Evolutionary conservation across 768 basidiomycete species (phyloP), one percentile per base, ranked within the genome.

Genomic region (Xerocomellus dryophilus): DNA sequence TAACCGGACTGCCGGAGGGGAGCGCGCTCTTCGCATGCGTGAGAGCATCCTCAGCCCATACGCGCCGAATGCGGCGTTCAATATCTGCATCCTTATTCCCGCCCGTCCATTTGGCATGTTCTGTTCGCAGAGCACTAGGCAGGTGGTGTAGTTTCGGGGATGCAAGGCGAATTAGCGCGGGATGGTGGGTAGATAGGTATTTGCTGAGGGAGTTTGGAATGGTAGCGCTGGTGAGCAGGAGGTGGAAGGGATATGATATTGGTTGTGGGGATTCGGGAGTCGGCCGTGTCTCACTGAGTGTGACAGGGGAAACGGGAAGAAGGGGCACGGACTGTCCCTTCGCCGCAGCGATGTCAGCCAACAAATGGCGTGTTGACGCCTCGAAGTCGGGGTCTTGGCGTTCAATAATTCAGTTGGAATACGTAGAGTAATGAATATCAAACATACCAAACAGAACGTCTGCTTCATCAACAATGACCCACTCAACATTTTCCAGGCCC

Each of bases 381-480:
- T 84, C 78, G 67, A 96, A 96, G 67, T 95, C 91, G 2, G 84
- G 77, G 64, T 93, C 93, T 95, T 59, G 6, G 27, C 15, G 4
- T 38, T 25, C 44, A 35, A 43, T 48, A 25, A 54, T 49, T 47
- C 35, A 50, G 36, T 10, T 35, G 10, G 25, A 46, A 35, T 31
- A 12, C 12, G 34, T 17, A 41, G 25, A 38, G 31, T 5, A 25
- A 35, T 7, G 20, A 18, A 21, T 11, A 31, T 31, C 3, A 9
- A 41, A 70, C 80, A 46, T 58, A 90, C 93, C 91, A 49, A 96
- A 86, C 12, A 95, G 74, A 45, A 97, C 83, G 66, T 96, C 94
- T 0, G 94, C 93, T 65, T 97, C 93, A 56, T 97, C 94, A 2
- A 96, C 74, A 4, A 95, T 77, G 7, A 96, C 86, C 92, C 92